These are phyloP conservation scores for Centaurea solstitialis DNA, from an alignment of 129 eudicot genomes.

Conservation along the genomic window DNA sequence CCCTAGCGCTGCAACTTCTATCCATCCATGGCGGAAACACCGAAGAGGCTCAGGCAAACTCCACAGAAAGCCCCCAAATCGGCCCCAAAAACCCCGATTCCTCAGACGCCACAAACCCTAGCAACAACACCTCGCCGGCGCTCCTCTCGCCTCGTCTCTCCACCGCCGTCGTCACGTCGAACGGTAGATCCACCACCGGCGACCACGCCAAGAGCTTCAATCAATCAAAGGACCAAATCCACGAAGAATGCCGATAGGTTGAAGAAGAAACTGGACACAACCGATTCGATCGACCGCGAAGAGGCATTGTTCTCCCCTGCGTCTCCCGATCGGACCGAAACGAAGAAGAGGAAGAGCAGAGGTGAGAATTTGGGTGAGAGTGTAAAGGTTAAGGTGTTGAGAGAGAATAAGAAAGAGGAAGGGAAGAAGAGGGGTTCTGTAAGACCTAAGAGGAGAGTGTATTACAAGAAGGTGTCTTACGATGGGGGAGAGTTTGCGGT, in stretches of 20 bases:
- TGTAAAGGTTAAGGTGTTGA: background rate
- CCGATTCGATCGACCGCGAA: slow-evolving; percentile 2
- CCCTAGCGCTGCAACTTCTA: slow-evolving; percentile 11
- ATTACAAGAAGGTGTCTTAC: slow-evolving; percentile 69
- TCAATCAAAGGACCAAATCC: background rate
- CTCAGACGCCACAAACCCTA: slow-evolving; percentile 53
- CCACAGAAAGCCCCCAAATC: slow-evolving; percentile 29
- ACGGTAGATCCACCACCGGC: background rate
- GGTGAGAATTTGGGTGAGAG: background rate
- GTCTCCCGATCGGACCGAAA: slow-evolving; percentile 55
- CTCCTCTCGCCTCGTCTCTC: slow-evolving; percentile 48
- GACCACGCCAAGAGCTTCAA: slow-evolving; percentile 13
- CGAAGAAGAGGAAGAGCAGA: slow-evolving; percentile 42
- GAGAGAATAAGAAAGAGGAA: slow-evolving; percentile 19
- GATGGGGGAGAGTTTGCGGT: slow-evolving; percentile 79
- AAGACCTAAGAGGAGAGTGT: slow-evolving; percentile 49
- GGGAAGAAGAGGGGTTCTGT: background rate
- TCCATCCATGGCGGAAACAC: slow-evolving; percentile 64
- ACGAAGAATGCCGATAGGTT: slow-evolving; percentile 1
- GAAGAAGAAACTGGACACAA: slow-evolving; percentile 15
- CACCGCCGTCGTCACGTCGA: slow-evolving; percentile 16
- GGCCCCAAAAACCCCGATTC: slow-evolving; percentile 34
- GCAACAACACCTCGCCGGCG: slow-evolving; percentile 51
- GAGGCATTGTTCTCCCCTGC: slow-evolving; percentile 41
- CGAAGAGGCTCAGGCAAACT: slow-evolving; percentile 44